These are phyloP conservation scores for Pseudomicrostroma phylloplanum DNA, from an alignment of 1,284 basidiomycete species.

Conservation along the genomic window DNA sequence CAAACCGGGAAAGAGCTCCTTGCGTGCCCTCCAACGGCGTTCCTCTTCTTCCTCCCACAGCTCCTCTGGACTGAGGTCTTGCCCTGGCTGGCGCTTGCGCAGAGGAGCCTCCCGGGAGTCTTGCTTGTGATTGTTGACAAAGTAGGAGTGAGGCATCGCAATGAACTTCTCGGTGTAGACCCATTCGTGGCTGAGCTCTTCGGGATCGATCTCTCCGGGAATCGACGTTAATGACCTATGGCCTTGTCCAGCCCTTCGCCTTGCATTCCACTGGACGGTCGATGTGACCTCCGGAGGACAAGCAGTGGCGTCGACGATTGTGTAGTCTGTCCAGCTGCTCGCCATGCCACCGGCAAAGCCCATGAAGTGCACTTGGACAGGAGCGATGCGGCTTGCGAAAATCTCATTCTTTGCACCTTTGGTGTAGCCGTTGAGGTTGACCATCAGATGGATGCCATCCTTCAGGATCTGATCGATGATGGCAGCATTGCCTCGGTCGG, in stretches of 20 bases:
- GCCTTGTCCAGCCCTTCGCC: background rate
- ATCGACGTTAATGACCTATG: conserved; percentile 43
- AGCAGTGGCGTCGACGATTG: conserved; percentile 59
- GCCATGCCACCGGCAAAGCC: conserved; percentile 58
- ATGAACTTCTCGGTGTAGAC: conserved; percentile 55
- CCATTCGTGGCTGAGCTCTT: conserved; percentile 56
- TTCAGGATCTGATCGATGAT: conserved; percentile 55
- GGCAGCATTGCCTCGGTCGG: conserved; percentile 54
- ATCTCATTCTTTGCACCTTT: conserved; percentile 63
- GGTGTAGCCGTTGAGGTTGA: conserved; percentile 63
- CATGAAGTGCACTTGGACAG: conserved; percentile 59
- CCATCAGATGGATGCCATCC: conserved; percentile 59
- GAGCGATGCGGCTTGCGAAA: conserved; percentile 60
- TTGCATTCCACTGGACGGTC: conserved; percentile 53
- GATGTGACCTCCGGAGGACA: conserved; percentile 56
- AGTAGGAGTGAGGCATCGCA: conserved; percentile 60
- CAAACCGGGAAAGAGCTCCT: conserved; percentile 54
- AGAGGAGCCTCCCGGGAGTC: conserved; percentile 51
- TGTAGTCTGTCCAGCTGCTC: conserved; percentile 62
- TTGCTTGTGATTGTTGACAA: conserved; percentile 62
- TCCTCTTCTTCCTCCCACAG: conserved; percentile 57
- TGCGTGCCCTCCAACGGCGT: conserved; percentile 55
- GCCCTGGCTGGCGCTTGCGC: conserved; percentile 3
- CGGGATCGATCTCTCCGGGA: conserved; percentile 58
- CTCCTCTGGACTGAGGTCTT: conserved; percentile 25